Evolutionary conservation across 495 filamentous ascomycete genomes (phyloP).

Genomic region (Aspergillus indologenus): DNA sequence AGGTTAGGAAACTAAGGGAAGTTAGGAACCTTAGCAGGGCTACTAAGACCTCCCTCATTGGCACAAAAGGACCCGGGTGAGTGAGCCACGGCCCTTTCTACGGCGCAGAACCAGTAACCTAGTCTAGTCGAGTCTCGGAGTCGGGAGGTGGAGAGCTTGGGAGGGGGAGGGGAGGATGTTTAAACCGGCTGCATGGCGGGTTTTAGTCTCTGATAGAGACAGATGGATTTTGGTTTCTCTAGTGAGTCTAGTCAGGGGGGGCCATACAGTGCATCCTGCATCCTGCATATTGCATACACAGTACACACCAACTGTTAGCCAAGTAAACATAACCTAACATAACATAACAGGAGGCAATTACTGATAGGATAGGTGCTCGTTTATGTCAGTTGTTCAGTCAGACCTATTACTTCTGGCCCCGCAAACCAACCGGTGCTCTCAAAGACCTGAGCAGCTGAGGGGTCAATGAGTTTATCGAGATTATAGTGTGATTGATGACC

Average conservation of each 20-base stretch:
- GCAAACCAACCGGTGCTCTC: background rate
- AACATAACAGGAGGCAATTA: background rate
- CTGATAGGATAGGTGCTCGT: background rate
- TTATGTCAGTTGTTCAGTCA: background rate
- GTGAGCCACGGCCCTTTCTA: slow-evolving; percentile 5
- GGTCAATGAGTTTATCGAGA: background rate
- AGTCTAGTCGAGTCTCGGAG: slow-evolving; percentile 26
- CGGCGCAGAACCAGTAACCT: slow-evolving; percentile 11
- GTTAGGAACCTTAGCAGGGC: slow-evolving; percentile 10
- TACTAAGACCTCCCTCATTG: slow-evolving; percentile 13
- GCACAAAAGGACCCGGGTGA: slow-evolving; percentile 14
- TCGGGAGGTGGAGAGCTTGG: slow-evolving; percentile 26
- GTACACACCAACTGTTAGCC: background rate
- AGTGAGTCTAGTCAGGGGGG: background rate
- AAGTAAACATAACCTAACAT: background rate
- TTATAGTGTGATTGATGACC: background rate
- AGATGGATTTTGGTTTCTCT: background rate
- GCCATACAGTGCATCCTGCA: background rate
- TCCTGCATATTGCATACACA: too few species aligned
- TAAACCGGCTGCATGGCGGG: slow-evolving; percentile 11
- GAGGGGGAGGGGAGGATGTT: slow-evolving; percentile 6
- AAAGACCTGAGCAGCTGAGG: background rate
- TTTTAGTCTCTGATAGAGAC: slow-evolving; percentile 14
- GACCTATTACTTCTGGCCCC: background rate
- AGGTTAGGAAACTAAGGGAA: too few species aligned